phyloP scores from a whole-genome alignment of 2,329 filamentous ascomycete genomes.

The Pseudocercospora eumusae region DNA sequence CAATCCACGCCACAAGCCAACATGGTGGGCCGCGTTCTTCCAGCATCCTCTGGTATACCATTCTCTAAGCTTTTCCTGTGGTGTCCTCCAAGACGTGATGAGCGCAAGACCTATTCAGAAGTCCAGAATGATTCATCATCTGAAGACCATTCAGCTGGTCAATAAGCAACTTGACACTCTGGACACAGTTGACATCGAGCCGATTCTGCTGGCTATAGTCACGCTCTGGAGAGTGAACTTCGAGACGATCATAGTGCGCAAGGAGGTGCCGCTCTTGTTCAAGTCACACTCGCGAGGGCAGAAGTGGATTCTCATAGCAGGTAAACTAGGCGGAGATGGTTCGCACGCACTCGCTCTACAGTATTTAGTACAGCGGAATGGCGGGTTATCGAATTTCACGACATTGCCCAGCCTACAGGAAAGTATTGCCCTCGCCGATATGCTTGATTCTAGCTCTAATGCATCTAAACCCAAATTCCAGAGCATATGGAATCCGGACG shows the following conservation, averaged over 20 bases:
- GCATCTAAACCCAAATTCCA: slow-evolving; percentile 14
- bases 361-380: slow-evolving; percentile 16
- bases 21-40: slow-evolving; percentile 22
- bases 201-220: slow-evolving; percentile 20
- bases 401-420: slow-evolving; percentile 20
- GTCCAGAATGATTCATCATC: slow-evolving; percentile 14
- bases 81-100: slow-evolving; percentile 18
- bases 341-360: slow-evolving; percentile 16
- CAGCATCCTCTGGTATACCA: slow-evolving; percentile 18
- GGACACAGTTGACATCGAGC: slow-evolving; percentile 17
- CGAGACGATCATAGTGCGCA: slow-evolving; percentile 3
- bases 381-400: slow-evolving; percentile 14
- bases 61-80: slow-evolving; percentile 18
- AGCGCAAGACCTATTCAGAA: slow-evolving; percentile 9
- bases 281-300: slow-evolving; percentile 14
- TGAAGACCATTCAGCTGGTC: slow-evolving; percentile 15
- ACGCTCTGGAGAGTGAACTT: slow-evolving; percentile 21
- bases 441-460: slow-evolving; percentile 17
- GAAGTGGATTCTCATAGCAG: slow-evolving; percentile 17
- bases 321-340: slow-evolving; percentile 18
- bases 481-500: slow-evolving; percentile 11
- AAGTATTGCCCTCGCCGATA: slow-evolving; percentile 15
- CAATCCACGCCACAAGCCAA: slow-evolving; percentile 6
- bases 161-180: slow-evolving; percentile 17
- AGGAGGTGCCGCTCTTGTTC: slow-evolving; percentile 12